Conservation (phyloP, 805 yeast genomes). For the Pichia paraexigua region DNA sequence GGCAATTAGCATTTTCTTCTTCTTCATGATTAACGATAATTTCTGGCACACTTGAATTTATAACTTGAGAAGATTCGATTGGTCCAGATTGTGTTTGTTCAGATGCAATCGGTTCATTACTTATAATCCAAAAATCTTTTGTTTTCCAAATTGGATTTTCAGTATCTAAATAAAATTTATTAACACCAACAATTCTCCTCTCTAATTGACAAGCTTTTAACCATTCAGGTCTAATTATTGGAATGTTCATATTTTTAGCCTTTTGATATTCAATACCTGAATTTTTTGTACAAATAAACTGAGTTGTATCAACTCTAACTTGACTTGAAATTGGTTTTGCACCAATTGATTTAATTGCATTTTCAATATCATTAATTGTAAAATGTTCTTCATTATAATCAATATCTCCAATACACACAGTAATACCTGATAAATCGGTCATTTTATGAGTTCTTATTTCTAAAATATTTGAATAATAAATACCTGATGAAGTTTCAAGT, state of each 20-base stretch:
- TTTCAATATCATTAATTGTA: slow-evolving; percentile 49
- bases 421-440: slow-evolving; percentile 92
- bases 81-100: background rate
- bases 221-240: slow-evolving; percentile 96
- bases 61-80: background rate
- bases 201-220: slow-evolving; percentile 86
- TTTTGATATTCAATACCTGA: slow-evolving; percentile 58
- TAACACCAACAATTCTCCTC: slow-evolving; percentile 85
- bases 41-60: background rate
- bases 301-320: slow-evolving; percentile 89
- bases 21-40: background rate
- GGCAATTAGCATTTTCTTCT: background rate
- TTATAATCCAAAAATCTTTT: slow-evolving; percentile 34
- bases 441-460: slow-evolving; percentile 82
- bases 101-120: background rate
- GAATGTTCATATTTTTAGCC: slow-evolving; percentile 82
- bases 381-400: slow-evolving; percentile 43
- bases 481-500: slow-evolving; percentile 87
- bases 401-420: slow-evolving; percentile 81
- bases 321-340: slow-evolving; percentile 69
- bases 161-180: slow-evolving; percentile 69
- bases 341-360: slow-evolving; percentile 61
- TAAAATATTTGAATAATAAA: slow-evolving; percentile 56
- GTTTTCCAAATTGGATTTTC: slow-evolving; percentile 34
- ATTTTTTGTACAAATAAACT: slow-evolving; percentile 70